phyloP scores from a whole-genome alignment of 345 rosid genomes.

The Eucalyptus cladocalyx region DNA sequence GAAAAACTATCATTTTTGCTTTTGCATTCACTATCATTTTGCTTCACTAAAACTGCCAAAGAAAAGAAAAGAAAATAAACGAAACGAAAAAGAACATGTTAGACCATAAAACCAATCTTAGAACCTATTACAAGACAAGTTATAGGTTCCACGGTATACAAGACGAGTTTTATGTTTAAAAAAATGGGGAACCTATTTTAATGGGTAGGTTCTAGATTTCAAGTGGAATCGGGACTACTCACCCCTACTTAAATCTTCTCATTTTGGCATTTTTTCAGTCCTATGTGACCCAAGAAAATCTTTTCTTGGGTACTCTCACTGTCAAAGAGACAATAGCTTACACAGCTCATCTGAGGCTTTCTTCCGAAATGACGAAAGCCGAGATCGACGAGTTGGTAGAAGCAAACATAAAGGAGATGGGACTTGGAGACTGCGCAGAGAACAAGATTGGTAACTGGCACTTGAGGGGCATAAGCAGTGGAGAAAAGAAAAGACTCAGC shows the following conservation, averaged over 20 bases:
- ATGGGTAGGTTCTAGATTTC: too few relatives aligned
- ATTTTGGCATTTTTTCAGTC: constrained; percentile 4
- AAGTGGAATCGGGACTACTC: too few relatives aligned
- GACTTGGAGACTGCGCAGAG: constrained; percentile 14
- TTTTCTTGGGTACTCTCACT: constrained; percentile 19
- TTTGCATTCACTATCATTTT: too few relatives aligned
- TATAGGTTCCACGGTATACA: background rate
- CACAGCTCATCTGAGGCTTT: constrained; percentile 39
- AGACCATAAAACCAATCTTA: background rate
- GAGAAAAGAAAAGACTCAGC: constrained; percentile 37
- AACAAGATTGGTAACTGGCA: constrained; percentile 36
- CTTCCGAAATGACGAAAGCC: constrained; percentile 14
- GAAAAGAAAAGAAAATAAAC: fast-evolving
- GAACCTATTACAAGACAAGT: too few relatives aligned
- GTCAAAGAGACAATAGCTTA: constrained; percentile 33
- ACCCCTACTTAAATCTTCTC: background rate
- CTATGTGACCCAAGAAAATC: constrained; percentile 42
- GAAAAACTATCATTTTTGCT: background rate
- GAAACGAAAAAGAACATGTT: too few relatives aligned
- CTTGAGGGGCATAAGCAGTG: constrained; percentile 34
- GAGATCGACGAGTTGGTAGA: constrained; percentile 33
- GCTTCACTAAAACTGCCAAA: background rate
- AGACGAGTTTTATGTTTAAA: too few relatives aligned
- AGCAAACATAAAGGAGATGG: constrained; percentile 36
- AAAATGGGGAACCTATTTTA: too few relatives aligned